Evolutionary conservation across 139 green algal species (phyloP).

Genomic region (Closterium sp.): DNA sequence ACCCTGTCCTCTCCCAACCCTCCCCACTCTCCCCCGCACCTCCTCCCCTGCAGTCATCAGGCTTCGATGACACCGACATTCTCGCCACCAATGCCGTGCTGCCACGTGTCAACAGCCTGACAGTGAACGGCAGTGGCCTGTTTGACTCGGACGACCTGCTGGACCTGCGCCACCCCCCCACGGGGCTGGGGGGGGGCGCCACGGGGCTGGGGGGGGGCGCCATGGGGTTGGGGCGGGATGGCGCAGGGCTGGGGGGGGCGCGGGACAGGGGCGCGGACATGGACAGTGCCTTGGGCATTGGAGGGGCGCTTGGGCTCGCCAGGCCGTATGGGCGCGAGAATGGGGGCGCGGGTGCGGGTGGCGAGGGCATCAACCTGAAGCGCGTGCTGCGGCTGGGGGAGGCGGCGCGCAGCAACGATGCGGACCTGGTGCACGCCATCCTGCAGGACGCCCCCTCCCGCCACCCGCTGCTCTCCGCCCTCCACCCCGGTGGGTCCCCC

Average conservation of each 20-base stretch:
- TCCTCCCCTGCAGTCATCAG: background rate
- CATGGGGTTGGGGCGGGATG: too few relatives aligned
- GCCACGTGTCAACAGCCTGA: background rate
- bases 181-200: too few relatives aligned
- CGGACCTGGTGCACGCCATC: background rate
- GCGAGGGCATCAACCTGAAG: background rate
- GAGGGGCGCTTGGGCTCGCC: too few relatives aligned
- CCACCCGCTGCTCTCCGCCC: background rate
- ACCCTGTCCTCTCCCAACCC: background rate
- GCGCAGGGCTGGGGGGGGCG: too few relatives aligned
- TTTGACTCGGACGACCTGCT: background rate
- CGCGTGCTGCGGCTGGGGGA: background rate
- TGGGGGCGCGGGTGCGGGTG: background rate
- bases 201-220: too few relatives aligned
- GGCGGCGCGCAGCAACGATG: background rate
- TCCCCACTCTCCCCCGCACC: background rate
- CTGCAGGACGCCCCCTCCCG: background rate
- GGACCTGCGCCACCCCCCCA: background rate
- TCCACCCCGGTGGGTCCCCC: background rate
- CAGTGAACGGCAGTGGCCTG: background rate
- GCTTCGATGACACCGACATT: background rate
- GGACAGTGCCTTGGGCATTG: too few relatives aligned
- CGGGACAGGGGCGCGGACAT: too few relatives aligned
- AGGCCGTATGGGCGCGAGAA: background rate
- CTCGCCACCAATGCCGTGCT: background rate